These are phyloP conservation scores for Endoconidiophora laricicola DNA, from an alignment of 2,329 filamentous ascomycete species.

Conservation along the genomic window DNA sequence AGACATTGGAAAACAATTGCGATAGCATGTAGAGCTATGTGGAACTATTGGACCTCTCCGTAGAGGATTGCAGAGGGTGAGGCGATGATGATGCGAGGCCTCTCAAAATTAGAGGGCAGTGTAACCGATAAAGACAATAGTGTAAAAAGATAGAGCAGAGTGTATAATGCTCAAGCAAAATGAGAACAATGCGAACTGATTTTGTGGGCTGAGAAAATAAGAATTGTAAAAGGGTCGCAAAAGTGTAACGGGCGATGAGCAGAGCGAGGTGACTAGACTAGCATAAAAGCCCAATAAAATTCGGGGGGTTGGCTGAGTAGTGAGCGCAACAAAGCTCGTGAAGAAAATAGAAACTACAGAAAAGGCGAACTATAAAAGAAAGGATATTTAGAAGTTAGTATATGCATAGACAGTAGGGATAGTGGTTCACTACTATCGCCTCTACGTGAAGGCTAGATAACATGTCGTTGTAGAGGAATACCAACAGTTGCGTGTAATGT, in stretches of 20 bases:
- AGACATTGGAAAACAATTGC: constrained; percentile 1
- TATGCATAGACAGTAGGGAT: background rate
- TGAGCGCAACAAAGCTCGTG: constrained; percentile 1
- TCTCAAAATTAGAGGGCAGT: background rate
- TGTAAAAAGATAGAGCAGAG: constrained; percentile 2
- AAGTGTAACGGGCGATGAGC: background rate
- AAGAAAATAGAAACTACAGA: background rate
- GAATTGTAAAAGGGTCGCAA: background rate
- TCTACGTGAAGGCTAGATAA: background rate
- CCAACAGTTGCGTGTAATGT: background rate
- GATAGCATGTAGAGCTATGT: background rate
- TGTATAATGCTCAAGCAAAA: background rate
- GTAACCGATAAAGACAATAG: background rate
- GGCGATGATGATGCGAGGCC: background rate
- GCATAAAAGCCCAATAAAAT: constrained; percentile 1
- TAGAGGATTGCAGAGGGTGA: background rate
- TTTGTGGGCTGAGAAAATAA: background rate
- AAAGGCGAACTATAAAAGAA: background rate
- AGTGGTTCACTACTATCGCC: background rate
- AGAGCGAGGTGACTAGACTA: background rate
- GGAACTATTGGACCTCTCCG: background rate
- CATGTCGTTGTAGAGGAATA: background rate
- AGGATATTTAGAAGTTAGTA: background rate
- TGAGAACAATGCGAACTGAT: background rate
- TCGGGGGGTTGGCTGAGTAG: constrained; percentile 5